Evolutionary conservation across 2,329 filamentous ascomycete genomes (phyloP).

Genomic region (Epichloe amarillans): DNA sequence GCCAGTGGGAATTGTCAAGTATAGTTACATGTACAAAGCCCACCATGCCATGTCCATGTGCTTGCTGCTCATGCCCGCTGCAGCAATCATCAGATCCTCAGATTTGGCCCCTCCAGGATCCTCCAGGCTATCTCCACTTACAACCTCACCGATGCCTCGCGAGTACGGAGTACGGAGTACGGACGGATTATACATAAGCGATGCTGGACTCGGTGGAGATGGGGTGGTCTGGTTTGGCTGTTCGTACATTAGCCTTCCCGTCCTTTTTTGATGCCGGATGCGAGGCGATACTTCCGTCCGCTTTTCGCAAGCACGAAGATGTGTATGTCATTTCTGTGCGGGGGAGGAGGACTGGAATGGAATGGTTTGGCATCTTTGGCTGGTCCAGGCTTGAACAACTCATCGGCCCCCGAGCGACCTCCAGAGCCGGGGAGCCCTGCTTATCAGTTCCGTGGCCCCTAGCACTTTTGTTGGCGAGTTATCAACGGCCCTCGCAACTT

Average conservation of each 20-base stretch:
- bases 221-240: constrained; percentile 11
- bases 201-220: constrained; percentile 14
- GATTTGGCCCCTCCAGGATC: background rate
- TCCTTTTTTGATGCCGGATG: constrained; percentile 13
- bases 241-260: constrained; percentile 23
- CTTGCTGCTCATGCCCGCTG: background rate
- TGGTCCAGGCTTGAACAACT: constrained; percentile 1
- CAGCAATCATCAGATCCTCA: constrained; percentile 5
- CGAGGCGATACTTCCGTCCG: constrained; percentile 11
- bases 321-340: background rate
- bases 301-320: constrained; percentile 7
- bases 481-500: background rate
- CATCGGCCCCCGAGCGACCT: background rate
- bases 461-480: constrained; percentile 2
- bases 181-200: constrained; percentile 7
- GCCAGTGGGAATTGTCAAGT: constrained; percentile 3
- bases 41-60: background rate
- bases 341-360: background rate
- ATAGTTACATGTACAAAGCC: constrained; percentile 1
- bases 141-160: constrained; percentile 1
- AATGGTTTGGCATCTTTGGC: background rate
- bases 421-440: constrained; percentile 1
- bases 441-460: constrained; percentile 2
- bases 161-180: background rate
- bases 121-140: constrained; percentile 2